phyloP scores from a whole-genome alignment of 805 yeast genomes.

The Kodamaea sagamina region DNA sequence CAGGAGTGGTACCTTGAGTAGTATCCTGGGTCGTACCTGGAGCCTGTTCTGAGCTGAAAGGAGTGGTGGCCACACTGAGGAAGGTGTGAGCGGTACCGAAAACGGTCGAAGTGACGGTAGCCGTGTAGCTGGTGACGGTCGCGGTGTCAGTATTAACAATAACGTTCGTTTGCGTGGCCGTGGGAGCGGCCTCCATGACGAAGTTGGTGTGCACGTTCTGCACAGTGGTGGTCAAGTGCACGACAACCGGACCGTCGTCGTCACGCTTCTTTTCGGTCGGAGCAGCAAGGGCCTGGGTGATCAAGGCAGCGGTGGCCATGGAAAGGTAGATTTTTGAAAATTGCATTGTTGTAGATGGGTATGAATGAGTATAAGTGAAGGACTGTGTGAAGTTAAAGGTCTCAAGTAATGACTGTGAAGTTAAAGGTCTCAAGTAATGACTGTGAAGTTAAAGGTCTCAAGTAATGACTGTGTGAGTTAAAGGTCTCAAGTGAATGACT shows the following conservation, averaged over 20 bases:
- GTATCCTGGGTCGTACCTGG: constrained; percentile 7
- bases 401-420: constrained; percentile 10
- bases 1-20: constrained; percentile 7
- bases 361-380: constrained; percentile 10
- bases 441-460: constrained; percentile 9
- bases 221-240: constrained; percentile 37
- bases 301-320: constrained; percentile 19
- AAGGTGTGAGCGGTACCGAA: constrained; percentile 39
- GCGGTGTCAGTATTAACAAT: constrained; percentile 33
- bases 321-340: constrained; percentile 10
- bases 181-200: constrained; percentile 33
- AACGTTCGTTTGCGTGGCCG: constrained; percentile 31
- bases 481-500: constrained; percentile 11
- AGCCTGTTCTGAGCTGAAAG: constrained; percentile 19
- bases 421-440: constrained; percentile 8
- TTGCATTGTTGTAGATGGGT: constrained; percentile 13
- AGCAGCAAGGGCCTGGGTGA: constrained; percentile 23
- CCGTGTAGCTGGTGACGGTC: constrained; percentile 44
- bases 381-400: neutral
- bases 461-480: constrained; percentile 11
- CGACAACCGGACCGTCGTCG: constrained; percentile 31
- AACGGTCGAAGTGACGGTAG: constrained; percentile 45
- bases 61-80: constrained; percentile 37
- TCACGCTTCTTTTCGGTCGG: constrained; percentile 18
- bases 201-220: constrained; percentile 36